Percentiles rank a stretch among this genome's conserved stretches.
Evolutionary conservation across 208 protist genomes (phyloP).

Genomic region (Trypanosoma cruzi): DNA sequence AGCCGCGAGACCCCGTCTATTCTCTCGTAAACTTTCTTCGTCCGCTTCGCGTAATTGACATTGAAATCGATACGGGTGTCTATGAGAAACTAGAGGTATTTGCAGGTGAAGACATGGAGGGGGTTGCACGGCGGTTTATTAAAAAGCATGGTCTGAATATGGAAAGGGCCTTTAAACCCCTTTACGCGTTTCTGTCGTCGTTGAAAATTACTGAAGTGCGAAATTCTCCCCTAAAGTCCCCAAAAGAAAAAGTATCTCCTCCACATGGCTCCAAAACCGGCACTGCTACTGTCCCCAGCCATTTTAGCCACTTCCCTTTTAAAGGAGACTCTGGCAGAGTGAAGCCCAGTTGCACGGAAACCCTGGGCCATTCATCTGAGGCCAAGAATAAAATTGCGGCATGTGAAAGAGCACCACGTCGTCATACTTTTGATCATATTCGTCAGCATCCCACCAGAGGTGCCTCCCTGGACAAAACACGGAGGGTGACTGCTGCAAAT

Average conservation of each 20-base stretch:
- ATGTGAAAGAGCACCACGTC: not conserved
- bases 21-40: constrained; percentile 29
- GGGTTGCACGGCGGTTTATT: constrained; percentile 31
- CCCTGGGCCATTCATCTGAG: not conserved
- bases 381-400: not conserved
- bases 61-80: constrained; percentile 30
- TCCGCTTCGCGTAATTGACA: constrained; percentile 26
- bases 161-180: constrained; percentile 28
- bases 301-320: not conserved
- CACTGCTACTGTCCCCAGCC: not conserved
- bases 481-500: not conserved
- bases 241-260: not conserved
- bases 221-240: not conserved
- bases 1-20: constrained; percentile 17
- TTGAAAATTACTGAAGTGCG: not conserved
- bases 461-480: not conserved
- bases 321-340: not conserved
- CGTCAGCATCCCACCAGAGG: not conserved
- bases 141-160: constrained; percentile 23
- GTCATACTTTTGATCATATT: not conserved
- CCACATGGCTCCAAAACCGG: not conserved
- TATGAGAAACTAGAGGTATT: constrained; percentile 33
- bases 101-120: constrained; percentile 27
- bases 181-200: constrained; percentile 26
- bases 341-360: not conserved